These are phyloP conservation scores for Dactylella cylindrospora DNA, from an alignment of 2,329 filamentous ascomycete genomes.

Conservation along the genomic window DNA sequence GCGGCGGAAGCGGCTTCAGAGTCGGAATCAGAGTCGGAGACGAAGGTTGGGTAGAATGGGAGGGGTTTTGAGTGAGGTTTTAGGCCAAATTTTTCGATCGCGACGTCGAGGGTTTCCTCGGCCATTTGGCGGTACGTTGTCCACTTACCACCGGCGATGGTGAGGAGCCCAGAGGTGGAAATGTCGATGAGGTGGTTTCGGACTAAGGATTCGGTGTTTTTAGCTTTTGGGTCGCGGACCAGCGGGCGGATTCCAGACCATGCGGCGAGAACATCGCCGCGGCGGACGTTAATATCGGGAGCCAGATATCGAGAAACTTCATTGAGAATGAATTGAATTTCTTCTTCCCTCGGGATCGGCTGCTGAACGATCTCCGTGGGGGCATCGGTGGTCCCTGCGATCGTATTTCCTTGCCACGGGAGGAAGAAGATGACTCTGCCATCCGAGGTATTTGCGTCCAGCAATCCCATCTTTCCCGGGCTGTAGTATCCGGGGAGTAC, in stretches of 20 bases:
- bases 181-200: slow-evolving; percentile 81
- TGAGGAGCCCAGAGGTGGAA: slow-evolving; percentile 76
- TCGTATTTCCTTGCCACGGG: slow-evolving; percentile 90
- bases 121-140: slow-evolving; percentile 93
- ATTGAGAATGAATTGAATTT: slow-evolving; percentile 83
- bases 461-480: slow-evolving; percentile 80
- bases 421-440: slow-evolving; percentile 91
- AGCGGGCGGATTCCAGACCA: slow-evolving; percentile 87
- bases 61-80: slow-evolving; percentile 59
- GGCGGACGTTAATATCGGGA: slow-evolving; percentile 79
- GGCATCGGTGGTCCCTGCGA: slow-evolving; percentile 83
- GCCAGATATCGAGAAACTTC: slow-evolving; percentile 81
- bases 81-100: slow-evolving; percentile 69
- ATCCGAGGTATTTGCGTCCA: slow-evolving; percentile 83
- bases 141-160: slow-evolving; percentile 88
- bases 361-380: slow-evolving; percentile 71
- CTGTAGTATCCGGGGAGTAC: slow-evolving; percentile 85
- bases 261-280: slow-evolving; percentile 82
- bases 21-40: slow-evolving; percentile 22
- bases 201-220: slow-evolving; percentile 82
- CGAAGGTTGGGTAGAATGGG: slow-evolving; percentile 42
- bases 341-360: slow-evolving; percentile 76
- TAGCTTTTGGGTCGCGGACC: slow-evolving; percentile 80
- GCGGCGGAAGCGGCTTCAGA: slow-evolving; percentile 38
- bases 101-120: slow-evolving; percentile 82